Evolutionary conservation across 768 basidiomycete species (phyloP).

Genomic region (Neoboletus subvelutipes): DNA sequence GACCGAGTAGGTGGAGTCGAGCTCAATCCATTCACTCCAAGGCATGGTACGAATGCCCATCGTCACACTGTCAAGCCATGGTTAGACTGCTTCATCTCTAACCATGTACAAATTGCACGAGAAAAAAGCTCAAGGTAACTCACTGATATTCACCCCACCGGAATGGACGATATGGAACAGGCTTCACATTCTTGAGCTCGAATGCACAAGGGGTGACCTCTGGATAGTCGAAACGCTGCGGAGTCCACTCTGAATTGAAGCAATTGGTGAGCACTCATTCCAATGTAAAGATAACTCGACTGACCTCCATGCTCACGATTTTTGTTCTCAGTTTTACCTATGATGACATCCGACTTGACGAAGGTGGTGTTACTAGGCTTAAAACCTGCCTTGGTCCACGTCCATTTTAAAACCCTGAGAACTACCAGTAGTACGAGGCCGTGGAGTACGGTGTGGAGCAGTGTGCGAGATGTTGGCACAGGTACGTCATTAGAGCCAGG

Average conservation of each 20-base stretch:
- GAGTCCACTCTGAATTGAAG: slow-evolving; percentile 48
- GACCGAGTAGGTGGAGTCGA: slow-evolving; percentile 54
- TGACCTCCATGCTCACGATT: slow-evolving; percentile 25
- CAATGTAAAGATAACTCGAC: not conserved
- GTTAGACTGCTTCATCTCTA: slow-evolving; percentile 4
- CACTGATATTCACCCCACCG: slow-evolving; percentile 63
- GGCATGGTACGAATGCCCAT: slow-evolving; percentile 69
- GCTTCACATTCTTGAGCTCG: slow-evolving; percentile 45
- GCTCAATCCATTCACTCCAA: slow-evolving; percentile 74
- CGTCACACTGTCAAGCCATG: slow-evolving; percentile 45
- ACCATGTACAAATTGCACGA: not conserved
- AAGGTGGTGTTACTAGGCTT: not conserved
- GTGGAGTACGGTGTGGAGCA: slow-evolving; percentile 22
- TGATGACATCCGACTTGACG: slow-evolving; percentile 2
- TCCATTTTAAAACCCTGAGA: slow-evolving; percentile 16
- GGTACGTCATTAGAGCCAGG: slow-evolving; percentile 25
- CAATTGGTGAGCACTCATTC: not conserved
- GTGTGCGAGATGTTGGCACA: slow-evolving; percentile 1
- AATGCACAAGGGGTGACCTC: slow-evolving; percentile 40
- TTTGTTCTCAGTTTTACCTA: slow-evolving; percentile 18
- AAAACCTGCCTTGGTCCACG: not conserved
- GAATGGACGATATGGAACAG: slow-evolving; percentile 65
- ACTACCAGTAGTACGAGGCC: slow-evolving; percentile 7
- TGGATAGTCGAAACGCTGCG: slow-evolving; percentile 53
- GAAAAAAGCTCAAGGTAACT: slow-evolving; percentile 23